A percentile compares a stretch with the other conserved stretches of the same genome.
These are phyloP conservation scores for Curvularia lunata DNA, from an alignment of 2,329 filamentous ascomycete species.

Conservation along the genomic window DNA sequence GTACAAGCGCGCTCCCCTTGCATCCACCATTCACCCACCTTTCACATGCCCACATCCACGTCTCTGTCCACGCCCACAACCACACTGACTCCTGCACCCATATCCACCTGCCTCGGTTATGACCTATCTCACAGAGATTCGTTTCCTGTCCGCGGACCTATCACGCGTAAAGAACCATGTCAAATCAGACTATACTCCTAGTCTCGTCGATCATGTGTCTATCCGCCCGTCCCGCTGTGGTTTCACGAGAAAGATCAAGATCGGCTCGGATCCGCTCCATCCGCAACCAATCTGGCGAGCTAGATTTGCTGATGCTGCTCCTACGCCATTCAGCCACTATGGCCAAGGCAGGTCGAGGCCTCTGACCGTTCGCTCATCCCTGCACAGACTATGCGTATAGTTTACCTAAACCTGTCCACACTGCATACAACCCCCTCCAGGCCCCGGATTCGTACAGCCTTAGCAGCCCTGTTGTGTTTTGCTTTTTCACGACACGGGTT, in stretches of 20 bases:
- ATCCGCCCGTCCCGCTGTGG: background rate
- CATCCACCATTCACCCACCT: background rate
- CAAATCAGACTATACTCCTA: background rate
- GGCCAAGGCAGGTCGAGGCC: background rate
- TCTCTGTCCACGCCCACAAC: background rate
- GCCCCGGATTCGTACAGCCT: background rate
- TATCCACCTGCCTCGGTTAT: background rate
- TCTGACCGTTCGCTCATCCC: background rate
- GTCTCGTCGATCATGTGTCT: background rate
- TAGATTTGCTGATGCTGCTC: background rate
- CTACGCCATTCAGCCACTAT: background rate
- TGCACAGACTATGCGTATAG: background rate
- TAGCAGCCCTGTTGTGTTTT: background rate
- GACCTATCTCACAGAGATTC: background rate
- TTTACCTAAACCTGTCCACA: background rate
- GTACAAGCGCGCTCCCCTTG: constrained; percentile 6
- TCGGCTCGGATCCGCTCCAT: background rate
- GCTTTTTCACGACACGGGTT: background rate
- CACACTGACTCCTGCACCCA: background rate
- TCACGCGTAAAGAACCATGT: background rate
- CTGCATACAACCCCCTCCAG: background rate
- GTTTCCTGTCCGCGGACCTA: background rate
- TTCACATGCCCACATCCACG: background rate
- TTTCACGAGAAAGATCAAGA: constrained; percentile 6
- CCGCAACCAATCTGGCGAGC: background rate